phyloP scores from a whole-genome alignment of 306 rosid species.

The Lathyrus oleraceus region DNA sequence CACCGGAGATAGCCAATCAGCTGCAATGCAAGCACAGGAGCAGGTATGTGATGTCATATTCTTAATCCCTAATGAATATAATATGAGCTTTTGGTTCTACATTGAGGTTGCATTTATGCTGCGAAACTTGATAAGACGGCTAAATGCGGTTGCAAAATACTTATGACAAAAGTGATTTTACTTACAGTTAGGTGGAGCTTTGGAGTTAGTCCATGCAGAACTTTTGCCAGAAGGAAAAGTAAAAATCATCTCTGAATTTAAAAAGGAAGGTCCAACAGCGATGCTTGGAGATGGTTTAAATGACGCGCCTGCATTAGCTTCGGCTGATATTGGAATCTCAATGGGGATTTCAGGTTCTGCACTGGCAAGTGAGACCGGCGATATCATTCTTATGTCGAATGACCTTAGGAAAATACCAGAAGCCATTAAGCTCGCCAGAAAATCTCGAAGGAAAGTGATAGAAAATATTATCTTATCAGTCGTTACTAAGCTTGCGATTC shows the following conservation, averaged over 20 bases:
- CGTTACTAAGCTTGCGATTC: slow-evolving; percentile 57
- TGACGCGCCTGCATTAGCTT: slow-evolving; percentile 91
- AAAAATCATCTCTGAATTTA: slow-evolving; percentile 62
- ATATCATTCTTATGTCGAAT: slow-evolving; percentile 82
- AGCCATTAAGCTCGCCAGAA: slow-evolving; percentile 73
- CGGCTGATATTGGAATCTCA: slow-evolving; percentile 89
- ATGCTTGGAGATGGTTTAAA: slow-evolving; percentile 96
- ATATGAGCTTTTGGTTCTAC: background rate
- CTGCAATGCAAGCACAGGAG: slow-evolving; percentile 75
- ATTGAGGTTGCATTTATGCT: background rate
- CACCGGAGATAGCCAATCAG: slow-evolving; percentile 77
- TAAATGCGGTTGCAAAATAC: slow-evolving; percentile 1
- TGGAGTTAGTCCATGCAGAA: slow-evolving; percentile 74
- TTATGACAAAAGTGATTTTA: slow-evolving; percentile 34
- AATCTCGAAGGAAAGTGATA: slow-evolving; percentile 57
- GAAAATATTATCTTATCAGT: slow-evolving; percentile 68
- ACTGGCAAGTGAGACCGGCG: slow-evolving; percentile 81
- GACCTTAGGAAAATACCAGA: slow-evolving; percentile 83
- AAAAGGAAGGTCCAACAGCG: slow-evolving; percentile 69
- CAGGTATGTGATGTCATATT: slow-evolving; percentile 52
- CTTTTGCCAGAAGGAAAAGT: slow-evolving; percentile 91
- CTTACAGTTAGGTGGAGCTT: slow-evolving; percentile 67
- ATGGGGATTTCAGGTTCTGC: slow-evolving; percentile 99
- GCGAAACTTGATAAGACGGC: background rate
- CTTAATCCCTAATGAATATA: slow-evolving; percentile 5